These are phyloP conservation scores for Amylostereum areolatum DNA, from an alignment of 1,284 basidiomycete species.

Conservation along the genomic window DNA sequence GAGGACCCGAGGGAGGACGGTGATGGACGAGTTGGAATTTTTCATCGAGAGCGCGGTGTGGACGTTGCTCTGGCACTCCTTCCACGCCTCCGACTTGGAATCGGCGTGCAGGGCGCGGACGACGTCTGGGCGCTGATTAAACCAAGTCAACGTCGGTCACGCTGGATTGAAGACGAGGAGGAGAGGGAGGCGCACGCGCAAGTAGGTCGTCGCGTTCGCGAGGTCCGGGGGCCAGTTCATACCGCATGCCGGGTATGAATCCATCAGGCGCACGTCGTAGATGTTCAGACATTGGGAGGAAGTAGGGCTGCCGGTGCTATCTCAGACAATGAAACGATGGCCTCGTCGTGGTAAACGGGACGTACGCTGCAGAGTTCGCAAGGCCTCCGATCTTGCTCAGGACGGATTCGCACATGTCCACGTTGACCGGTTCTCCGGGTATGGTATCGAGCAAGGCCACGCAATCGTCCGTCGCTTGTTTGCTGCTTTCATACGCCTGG, in stretches of 20 bases:
- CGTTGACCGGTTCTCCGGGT: slow-evolving; percentile 54
- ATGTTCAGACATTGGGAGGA: slow-evolving; percentile 84
- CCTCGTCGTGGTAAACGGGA: background rate
- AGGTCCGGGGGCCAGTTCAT: slow-evolving; percentile 99
- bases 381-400: slow-evolving; percentile 53
- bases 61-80: slow-evolving; percentile 79
- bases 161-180: background rate
- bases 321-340: background rate
- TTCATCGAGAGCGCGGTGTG: slow-evolving; percentile 55
- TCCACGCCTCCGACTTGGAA: slow-evolving; percentile 78
- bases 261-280: slow-evolving; percentile 89
- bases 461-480: slow-evolving; percentile 63
- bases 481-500: slow-evolving; percentile 60
- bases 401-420: slow-evolving; percentile 63
- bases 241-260: slow-evolving; percentile 85
- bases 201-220: slow-evolving; percentile 69
- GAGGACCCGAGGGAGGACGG: slow-evolving; percentile 75
- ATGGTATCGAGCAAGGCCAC: slow-evolving; percentile 44
- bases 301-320: slow-evolving; percentile 33
- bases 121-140: slow-evolving; percentile 69
- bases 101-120: slow-evolving; percentile 79
- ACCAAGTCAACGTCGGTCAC: slow-evolving; percentile 4
- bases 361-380: slow-evolving; percentile 35
- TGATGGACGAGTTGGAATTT: slow-evolving; percentile 66
- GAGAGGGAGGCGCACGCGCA: slow-evolving; percentile 55